Base-by-base conservation (phyloP, 2,329 filamentous ascomycete species). In the Colletotrichum camelliae region DNA sequence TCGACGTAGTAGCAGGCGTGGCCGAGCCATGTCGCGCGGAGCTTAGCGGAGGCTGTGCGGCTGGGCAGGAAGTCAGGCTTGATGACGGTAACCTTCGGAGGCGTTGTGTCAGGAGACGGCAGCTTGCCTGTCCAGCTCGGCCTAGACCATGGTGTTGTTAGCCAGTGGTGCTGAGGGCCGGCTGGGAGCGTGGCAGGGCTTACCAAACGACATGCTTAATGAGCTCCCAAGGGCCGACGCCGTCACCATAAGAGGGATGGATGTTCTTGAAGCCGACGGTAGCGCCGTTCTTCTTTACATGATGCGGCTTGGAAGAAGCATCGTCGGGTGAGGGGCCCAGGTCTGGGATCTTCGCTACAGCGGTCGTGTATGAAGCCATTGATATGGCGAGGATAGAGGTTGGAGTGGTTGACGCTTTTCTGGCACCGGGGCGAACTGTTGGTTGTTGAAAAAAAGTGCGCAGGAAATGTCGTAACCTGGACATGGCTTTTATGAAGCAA, bases 1-100 rank as follows among this genome's bases (percentile, higher is more conserved):
- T 98, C 96, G 79, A 98, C 92, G 81, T 95, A 96, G 87, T 96
- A 98, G 87, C 96, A 98, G 5, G 96, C 96, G 84, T 98, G 96
- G 43, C 96, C 96, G 4, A 98, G 92, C 96, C 96, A 98, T 55
- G 96, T 98, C 39, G 96, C 95, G 70, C 96, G 92, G 29, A 98
- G 89, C 55, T 90, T 88, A 21, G 84, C 80, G 15, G 85, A 86
- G 15, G 89, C 91, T 6, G 88, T 84, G 70, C 94, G 91, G 16
- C 87, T 86, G 2, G 91, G 84, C 12, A 95, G 88, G 83, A 96
- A 96, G 6, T 87, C 81, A 0, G 95, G 94, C 77, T 89, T 90
- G 72, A 88, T 89, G 21, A 96, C 91, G 4, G 91, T 86, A 13
- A 97, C 91, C 0, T 92, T 92, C 12, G 93, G 91, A 29, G 90